A percentile compares a stretch with the other conserved stretches of the same genome.
Conservation (phyloP, 352 stramenopile species). For the Phytophthora constricta region DNA sequence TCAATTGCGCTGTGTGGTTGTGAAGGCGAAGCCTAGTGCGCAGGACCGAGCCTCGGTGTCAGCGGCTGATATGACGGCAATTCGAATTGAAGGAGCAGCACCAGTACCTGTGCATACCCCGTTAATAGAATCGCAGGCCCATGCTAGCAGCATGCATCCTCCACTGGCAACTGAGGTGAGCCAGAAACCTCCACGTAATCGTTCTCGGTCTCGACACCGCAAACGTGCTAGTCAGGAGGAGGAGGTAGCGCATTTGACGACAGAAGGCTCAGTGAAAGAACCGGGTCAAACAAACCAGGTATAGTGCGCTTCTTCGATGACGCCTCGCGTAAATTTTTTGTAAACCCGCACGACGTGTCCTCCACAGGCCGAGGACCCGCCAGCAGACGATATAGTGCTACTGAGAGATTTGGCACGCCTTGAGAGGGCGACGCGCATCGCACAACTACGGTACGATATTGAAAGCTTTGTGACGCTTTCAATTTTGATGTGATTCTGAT, state of each 20-base stretch:
- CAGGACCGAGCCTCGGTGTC: constrained; percentile 13
- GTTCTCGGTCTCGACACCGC: constrained; percentile 15
- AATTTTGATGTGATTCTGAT: not conserved
- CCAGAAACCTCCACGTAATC: constrained; percentile 19
- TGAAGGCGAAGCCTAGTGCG: constrained; percentile 45
- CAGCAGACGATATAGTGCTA: constrained; percentile 10
- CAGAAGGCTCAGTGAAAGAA: no score
- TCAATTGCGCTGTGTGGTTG: constrained; percentile 57
- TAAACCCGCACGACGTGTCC: constrained; percentile 5
- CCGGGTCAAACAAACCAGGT: constrained; percentile 21
- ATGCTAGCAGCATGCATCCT: constrained; percentile 8
- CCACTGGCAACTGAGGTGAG: constrained; percentile 2
- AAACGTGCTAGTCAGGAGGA: constrained; percentile 17
- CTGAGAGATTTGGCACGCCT: constrained; percentile 31
- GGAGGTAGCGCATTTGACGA: not conserved
- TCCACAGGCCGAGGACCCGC: constrained; percentile 7
- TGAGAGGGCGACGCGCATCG: constrained; percentile 39
- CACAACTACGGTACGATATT: constrained; percentile 37
- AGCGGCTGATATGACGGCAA: constrained; percentile 31
- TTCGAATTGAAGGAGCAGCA: constrained; percentile 24
- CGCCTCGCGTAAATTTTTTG: constrained; percentile 4
- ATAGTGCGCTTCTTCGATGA: not conserved
- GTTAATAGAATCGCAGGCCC: not conserved
- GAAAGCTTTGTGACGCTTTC: not conserved
- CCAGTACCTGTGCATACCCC: constrained; percentile 9